A percentile compares a stretch with the other conserved stretches of the same genome.
Conservation (phyloP, 306 rosid species). For the Malus fusca region DNA sequence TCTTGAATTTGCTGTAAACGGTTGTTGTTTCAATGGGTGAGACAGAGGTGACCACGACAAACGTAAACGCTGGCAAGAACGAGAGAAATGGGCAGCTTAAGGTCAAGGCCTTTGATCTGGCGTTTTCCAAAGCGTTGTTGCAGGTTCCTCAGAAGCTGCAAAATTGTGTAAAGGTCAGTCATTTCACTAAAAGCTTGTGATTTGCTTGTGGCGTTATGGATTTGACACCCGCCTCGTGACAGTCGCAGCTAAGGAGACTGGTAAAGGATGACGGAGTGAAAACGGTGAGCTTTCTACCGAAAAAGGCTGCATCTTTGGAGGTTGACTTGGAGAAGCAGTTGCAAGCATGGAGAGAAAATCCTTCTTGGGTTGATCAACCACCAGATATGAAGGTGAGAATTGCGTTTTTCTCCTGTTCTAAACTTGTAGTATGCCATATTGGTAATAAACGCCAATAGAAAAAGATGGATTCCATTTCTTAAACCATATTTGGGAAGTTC, state of each 20-base stretch:
- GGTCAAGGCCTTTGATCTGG: slow-evolving; percentile 35
- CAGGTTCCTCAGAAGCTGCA: slow-evolving; percentile 68
- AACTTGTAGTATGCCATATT: slow-evolving; percentile 1
- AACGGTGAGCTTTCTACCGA: slow-evolving; percentile 24
- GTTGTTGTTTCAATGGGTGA: slow-evolving; percentile 50
- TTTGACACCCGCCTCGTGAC: slow-evolving; percentile 4
- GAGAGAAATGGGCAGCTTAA: slow-evolving; percentile 30
- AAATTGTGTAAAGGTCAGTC: slow-evolving; percentile 56
- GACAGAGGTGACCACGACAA: slow-evolving; percentile 28
- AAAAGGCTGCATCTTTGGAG: slow-evolving; percentile 38
- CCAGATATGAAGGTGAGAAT: slow-evolving; percentile 56
- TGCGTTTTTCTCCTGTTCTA: not conserved
- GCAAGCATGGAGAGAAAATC: slow-evolving; percentile 82
- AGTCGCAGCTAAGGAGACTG: slow-evolving; percentile 63
- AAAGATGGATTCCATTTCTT: not conserved
- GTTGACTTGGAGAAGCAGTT: slow-evolving; percentile 72
- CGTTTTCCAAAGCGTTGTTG: slow-evolving; percentile 48
- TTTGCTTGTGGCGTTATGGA: not conserved
- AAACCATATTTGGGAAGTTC: not conserved
- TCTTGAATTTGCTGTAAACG: slow-evolving; percentile 2
- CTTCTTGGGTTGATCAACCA: slow-evolving; percentile 74
- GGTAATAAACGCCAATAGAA: not conserved
- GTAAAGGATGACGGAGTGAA: slow-evolving; percentile 36
- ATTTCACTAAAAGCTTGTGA: not conserved
- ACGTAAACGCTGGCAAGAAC: slow-evolving; percentile 32